A percentile compares a stretch with the other conserved stretches of the same genome.
Conservation (phyloP, 2,329 filamentous ascomycete genomes). For the Pseudohalonectria lignicola region DNA sequence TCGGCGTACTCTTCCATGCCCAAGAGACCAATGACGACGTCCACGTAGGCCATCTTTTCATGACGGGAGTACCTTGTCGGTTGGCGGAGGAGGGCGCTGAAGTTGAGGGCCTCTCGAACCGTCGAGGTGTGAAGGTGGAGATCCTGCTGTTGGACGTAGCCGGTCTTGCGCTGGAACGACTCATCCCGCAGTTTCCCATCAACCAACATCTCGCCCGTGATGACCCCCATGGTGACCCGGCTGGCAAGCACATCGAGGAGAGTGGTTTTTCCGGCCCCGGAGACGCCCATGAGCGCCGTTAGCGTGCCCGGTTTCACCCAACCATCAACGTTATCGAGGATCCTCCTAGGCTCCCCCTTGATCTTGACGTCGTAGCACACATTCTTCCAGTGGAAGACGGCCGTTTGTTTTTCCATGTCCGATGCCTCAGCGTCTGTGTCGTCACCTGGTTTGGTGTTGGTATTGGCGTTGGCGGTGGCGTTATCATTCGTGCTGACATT, state of each 20-base stretch:
- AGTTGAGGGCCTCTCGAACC: slow-evolving; percentile 78
- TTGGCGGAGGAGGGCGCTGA: slow-evolving; percentile 78
- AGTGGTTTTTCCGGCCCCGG: slow-evolving; percentile 89
- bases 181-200: slow-evolving; percentile 57
- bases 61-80: slow-evolving; percentile 58
- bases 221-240: slow-evolving; percentile 79
- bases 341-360: slow-evolving; percentile 63
- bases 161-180: slow-evolving; percentile 85
- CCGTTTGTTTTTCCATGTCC: slow-evolving; percentile 44
- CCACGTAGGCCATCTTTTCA: slow-evolving; percentile 80
- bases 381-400: slow-evolving; percentile 77
- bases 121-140: slow-evolving; percentile 76
- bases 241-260: slow-evolving; percentile 78
- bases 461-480: not conserved
- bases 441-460: not conserved
- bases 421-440: not conserved
- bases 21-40: slow-evolving; percentile 81
- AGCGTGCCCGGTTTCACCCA: slow-evolving; percentile 91
- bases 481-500: no score
- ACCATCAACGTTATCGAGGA: slow-evolving; percentile 78
- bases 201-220: slow-evolving; percentile 70
- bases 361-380: slow-evolving; percentile 72
- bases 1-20: slow-evolving; percentile 88
- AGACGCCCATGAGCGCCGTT: slow-evolving; percentile 85
- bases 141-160: slow-evolving; percentile 90